Evolutionary conservation across 805 yeast species (phyloP).

Genomic region (Kodamaea fukazawae): DNA sequence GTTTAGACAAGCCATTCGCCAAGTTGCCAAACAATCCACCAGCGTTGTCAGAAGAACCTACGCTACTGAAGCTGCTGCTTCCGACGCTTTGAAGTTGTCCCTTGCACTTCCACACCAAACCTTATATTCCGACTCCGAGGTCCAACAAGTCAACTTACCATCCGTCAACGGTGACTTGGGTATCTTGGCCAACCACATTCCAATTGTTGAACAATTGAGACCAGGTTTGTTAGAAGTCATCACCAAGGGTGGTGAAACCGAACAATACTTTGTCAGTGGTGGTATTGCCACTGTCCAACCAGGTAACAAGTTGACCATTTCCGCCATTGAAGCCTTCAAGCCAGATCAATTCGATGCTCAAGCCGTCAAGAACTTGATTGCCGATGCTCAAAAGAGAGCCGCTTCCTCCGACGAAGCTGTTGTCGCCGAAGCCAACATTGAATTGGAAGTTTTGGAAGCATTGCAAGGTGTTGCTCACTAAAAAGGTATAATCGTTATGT

Average conservation of each 20-base stretch:
- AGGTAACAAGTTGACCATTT: slow-evolving; percentile 83
- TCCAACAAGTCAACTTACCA: slow-evolving; percentile 85
- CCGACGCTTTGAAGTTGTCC: slow-evolving; percentile 78
- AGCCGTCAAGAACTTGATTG: slow-evolving; percentile 73
- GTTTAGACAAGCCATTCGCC: slow-evolving; percentile 66
- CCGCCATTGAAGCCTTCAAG: slow-evolving; percentile 94
- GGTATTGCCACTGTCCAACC: slow-evolving; percentile 97
- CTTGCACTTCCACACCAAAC: slow-evolving; percentile 89
- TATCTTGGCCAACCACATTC: slow-evolving; percentile 96
- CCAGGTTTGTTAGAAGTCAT: slow-evolving; percentile 95
- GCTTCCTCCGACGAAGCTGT: slow-evolving; percentile 79
- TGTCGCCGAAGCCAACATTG: slow-evolving; percentile 93
- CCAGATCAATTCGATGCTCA: slow-evolving; percentile 81
- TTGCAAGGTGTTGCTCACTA: slow-evolving; percentile 78
- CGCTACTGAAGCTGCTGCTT: slow-evolving; percentile 74
- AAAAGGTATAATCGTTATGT: slow-evolving; percentile 6
- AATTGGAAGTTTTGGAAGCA: slow-evolving; percentile 95
- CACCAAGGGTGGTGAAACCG: slow-evolving; percentile 66
- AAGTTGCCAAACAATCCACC: slow-evolving; percentile 57
- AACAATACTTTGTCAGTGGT: slow-evolving; percentile 88
- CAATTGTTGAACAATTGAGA: slow-evolving; percentile 90
- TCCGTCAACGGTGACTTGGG: slow-evolving; percentile 95
- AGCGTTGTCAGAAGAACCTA: slow-evolving; percentile 71
- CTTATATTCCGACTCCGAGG: slow-evolving; percentile 55
- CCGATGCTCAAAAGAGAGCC: slow-evolving; percentile 93